Percentiles rank a stretch among this genome's conserved stretches.
Conservation (phyloP, 2,329 filamentous ascomycete species). For the Metarhizium guizhouense region DNA sequence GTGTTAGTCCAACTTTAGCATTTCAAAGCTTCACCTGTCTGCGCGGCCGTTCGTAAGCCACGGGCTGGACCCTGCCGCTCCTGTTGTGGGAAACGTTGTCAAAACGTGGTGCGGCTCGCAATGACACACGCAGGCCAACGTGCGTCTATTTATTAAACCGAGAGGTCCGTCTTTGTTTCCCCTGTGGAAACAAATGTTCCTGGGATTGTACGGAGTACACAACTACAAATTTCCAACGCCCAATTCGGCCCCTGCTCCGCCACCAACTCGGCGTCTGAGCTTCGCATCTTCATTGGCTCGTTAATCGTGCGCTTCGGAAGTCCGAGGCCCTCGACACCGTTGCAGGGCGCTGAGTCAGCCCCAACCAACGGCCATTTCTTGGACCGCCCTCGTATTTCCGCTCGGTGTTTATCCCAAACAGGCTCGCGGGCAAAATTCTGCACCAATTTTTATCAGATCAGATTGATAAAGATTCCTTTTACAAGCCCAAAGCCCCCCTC, state of each 20-base stretch:
- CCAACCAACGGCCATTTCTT: no score
- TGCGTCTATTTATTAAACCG: neutral
- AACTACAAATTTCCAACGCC: no score
- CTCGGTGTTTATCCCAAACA: constrained; percentile 15
- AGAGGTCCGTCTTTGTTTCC: neutral
- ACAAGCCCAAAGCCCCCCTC: constrained; percentile 17
- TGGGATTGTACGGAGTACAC: neutral
- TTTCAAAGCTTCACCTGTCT: no score
- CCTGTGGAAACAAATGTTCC: neutral
- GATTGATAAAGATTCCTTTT: constrained; percentile 30
- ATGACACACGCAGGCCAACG: neutral
- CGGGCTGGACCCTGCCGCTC: neutral
- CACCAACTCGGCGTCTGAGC: neutral
- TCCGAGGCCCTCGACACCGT: neutral
- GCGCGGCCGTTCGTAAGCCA: no score
- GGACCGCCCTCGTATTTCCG: constrained; percentile 21
- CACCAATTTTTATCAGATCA: constrained; percentile 26
- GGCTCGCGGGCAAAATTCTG: constrained; percentile 15
- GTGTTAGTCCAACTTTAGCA: no score
- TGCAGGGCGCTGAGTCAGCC: neutral
- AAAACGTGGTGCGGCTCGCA: neutral
- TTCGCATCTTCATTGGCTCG: neutral
- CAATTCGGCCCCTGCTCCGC: no score
- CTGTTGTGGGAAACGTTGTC: neutral
- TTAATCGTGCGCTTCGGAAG: neutral